Evolutionary conservation across 345 rosid genomes (phyloP).

Genomic region (Camelina sativa): DNA sequence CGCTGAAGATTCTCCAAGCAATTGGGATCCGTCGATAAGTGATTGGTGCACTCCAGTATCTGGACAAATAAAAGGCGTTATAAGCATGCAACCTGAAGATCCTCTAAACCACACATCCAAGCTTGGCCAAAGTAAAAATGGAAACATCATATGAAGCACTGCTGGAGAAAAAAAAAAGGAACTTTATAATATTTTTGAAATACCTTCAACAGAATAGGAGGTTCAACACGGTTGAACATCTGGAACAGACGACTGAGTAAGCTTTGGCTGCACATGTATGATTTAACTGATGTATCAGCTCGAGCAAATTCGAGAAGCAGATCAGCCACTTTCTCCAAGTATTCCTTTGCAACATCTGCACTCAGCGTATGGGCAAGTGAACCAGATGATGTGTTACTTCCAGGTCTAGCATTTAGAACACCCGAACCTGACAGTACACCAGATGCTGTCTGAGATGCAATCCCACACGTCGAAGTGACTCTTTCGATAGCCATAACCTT

Average conservation of each 20-base stretch:
- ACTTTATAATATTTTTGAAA: constrained; percentile 14
- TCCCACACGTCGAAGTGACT: constrained; percentile 71
- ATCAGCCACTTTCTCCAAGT: constrained; percentile 93
- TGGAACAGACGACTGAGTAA: constrained; percentile 90
- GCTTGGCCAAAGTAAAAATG: constrained; percentile 7
- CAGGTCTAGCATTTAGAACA: constrained; percentile 88
- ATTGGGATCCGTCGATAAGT: constrained; percentile 92
- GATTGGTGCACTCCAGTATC: constrained; percentile 84
- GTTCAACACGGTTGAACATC: constrained; percentile 90
- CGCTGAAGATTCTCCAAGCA: constrained; percentile 98
- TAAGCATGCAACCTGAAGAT: constrained; percentile 23
- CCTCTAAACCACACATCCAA: constrained; percentile 20
- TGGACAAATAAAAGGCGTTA: constrained; percentile 42
- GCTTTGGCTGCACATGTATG: constrained; percentile 92
- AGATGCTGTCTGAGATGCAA: constrained; percentile 85
- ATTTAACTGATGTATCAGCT: constrained; percentile 92
- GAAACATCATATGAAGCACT: not conserved
- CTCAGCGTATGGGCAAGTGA: constrained; percentile 73
- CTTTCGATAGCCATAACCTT: constrained; percentile 68
- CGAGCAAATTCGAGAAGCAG: constrained; percentile 95
- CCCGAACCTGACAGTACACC: constrained; percentile 97
- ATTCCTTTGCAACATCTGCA: constrained; percentile 85
- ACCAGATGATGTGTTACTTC: constrained; percentile 94
- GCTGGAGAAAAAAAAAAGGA: not conserved
- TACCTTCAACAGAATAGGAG: constrained; percentile 90